phyloP scores from a whole-genome alignment of 768 basidiomycete genomes.

The Arthromyces matolae region DNA sequence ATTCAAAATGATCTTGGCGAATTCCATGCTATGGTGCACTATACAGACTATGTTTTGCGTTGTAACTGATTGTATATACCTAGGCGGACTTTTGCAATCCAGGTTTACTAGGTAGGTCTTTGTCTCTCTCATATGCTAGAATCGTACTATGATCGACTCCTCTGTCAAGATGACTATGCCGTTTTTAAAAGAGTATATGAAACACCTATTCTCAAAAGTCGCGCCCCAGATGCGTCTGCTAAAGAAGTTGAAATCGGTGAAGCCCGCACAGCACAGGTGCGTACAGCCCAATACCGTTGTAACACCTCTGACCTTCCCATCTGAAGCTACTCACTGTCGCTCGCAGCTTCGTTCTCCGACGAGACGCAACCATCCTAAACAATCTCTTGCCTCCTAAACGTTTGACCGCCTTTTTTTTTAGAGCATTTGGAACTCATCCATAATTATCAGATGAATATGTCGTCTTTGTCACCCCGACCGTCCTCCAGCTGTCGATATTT shows the following conservation, averaged over 20 bases:
- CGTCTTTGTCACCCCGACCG: slow-evolving; percentile 90
- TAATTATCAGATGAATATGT: slow-evolving; percentile 82
- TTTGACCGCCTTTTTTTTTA: slow-evolving; percentile 32
- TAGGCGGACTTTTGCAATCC: slow-evolving; percentile 95
- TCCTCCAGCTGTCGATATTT: slow-evolving; percentile 80
- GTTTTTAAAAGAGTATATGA: slow-evolving; percentile 84
- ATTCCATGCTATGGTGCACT: slow-evolving; percentile 89
- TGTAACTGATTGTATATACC: not conserved
- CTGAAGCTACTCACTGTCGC: slow-evolving; percentile 65
- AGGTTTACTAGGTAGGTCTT: slow-evolving; percentile 80
- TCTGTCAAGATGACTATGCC: slow-evolving; percentile 60
- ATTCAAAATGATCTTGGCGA: slow-evolving; percentile 96
- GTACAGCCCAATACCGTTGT: not conserved
- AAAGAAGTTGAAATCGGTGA: slow-evolving; percentile 78
- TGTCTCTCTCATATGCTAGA: slow-evolving; percentile 7
- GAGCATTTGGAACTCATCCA: not conserved
- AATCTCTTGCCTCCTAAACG: slow-evolving; percentile 90
- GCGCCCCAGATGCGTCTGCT: slow-evolving; percentile 67
- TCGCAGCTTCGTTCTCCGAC: slow-evolving; percentile 85
- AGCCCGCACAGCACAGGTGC: slow-evolving; percentile 72
- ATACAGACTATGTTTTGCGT: not conserved
- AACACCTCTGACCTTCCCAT: not conserved
- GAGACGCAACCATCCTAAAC: slow-evolving; percentile 78
- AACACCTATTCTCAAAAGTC: slow-evolving; percentile 79
- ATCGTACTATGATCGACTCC: slow-evolving; percentile 4